Conservation (phyloP, 306 rosid genomes). For the Arachis stenosperma region DNA sequence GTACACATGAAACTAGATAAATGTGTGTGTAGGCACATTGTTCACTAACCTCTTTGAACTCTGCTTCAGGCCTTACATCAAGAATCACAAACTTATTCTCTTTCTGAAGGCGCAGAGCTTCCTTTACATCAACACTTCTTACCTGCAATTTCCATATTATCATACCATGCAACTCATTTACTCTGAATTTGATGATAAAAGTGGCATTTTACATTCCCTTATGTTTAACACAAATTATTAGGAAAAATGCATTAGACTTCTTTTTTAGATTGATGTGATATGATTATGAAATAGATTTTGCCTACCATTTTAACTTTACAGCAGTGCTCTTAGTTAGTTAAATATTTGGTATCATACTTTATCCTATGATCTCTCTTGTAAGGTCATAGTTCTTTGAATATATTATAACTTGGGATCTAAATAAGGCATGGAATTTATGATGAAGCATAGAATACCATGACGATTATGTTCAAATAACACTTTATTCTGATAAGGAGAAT, state of each 20-base stretch:
- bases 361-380: not conserved
- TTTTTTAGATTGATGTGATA: not conserved
- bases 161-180: slow-evolving; percentile 3
- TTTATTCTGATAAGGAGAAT: slow-evolving; percentile 5
- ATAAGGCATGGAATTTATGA: too few species aligned
- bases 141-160: slow-evolving; percentile 56
- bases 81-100: slow-evolving; percentile 95
- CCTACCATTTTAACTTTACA: not conserved
- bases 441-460: not conserved
- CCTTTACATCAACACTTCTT: slow-evolving; percentile 89
- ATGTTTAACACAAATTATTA: not conserved
- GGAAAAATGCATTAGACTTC: not conserved
- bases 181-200: slow-evolving; percentile 1
- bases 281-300: too few species aligned
- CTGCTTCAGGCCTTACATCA: slow-evolving; percentile 95
- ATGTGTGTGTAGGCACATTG: not conserved
- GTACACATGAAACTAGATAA: too few species aligned
- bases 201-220: not conserved
- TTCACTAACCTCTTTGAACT: slow-evolving; percentile 80
- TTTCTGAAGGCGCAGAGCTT: slow-evolving; percentile 92
- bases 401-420: too few species aligned
- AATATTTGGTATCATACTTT: too few species aligned
- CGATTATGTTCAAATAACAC: slow-evolving; percentile 13
- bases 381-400: too few species aligned
- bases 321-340: not conserved